Conservation (phyloP, 129 eudicot species). For the carrot (Daucus carota) region DH1_v3.0 NC_030388.2:16292001-16292500, state of each 20-base stretch:
- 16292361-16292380: constrained; percentile 86
- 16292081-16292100: not conserved
- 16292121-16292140: not conserved
- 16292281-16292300: not conserved
- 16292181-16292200: not conserved
- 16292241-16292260: not conserved
- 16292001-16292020: not conserved
- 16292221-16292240: not conserved
- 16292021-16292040: not conserved
- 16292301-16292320: constrained; percentile 8
- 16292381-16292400: constrained; percentile 94
- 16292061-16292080: not conserved
- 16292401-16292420: constrained; percentile 87
- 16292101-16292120: not conserved
- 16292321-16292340: constrained; percentile 51
- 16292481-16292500: not conserved
- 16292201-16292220: not conserved
- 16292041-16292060: not conserved
- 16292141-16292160: not conserved
- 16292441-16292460: constrained; percentile 27
- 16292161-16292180: not conserved
- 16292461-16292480: not conserved
- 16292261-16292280: not conserved
- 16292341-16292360: constrained; percentile 90
- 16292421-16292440: constrained; percentile 56